phyloP scores from a whole-genome alignment of 768 basidiomycete genomes.

The Sarcodon sp. region DNA sequence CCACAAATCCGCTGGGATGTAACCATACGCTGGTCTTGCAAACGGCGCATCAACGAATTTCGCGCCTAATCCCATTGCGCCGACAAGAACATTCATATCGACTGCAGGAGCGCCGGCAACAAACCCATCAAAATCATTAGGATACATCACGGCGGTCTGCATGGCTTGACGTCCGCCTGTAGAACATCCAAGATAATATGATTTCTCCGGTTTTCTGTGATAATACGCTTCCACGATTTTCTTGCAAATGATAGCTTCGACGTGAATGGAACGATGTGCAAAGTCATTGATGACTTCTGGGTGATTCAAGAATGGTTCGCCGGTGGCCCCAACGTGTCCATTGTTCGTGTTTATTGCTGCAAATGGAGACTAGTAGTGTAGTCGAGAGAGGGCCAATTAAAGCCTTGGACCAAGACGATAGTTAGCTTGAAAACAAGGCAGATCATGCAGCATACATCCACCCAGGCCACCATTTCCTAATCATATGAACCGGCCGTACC shows the following conservation, averaged over 20 bases:
- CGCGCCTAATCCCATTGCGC: not conserved
- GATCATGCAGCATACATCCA: not conserved
- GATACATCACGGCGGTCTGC: not conserved
- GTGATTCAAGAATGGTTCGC: not conserved
- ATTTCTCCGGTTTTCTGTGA: not conserved
- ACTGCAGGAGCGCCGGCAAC: not conserved
- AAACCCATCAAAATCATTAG: not conserved
- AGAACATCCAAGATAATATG: not conserved
- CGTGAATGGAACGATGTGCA: not conserved
- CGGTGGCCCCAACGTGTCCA: not conserved
- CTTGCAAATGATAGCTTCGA: not conserved
- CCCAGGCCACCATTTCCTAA: not conserved
- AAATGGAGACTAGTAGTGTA: not conserved
- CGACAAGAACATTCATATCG: not conserved
- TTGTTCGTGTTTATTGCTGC: not conserved
- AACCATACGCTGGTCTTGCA: too few species aligned
- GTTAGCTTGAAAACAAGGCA: not conserved
- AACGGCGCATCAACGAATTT: too few species aligned
- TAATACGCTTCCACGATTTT: not conserved
- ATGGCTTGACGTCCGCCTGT: not conserved
- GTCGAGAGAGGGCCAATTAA: not conserved
- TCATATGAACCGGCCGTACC: not conserved
- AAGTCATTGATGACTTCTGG: not conserved
- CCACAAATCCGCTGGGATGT: not conserved
- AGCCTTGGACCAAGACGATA: not conserved